Base-by-base conservation (phyloP, 352 stramenopile genomes). In the Phytophthora tentaculata region DNA sequence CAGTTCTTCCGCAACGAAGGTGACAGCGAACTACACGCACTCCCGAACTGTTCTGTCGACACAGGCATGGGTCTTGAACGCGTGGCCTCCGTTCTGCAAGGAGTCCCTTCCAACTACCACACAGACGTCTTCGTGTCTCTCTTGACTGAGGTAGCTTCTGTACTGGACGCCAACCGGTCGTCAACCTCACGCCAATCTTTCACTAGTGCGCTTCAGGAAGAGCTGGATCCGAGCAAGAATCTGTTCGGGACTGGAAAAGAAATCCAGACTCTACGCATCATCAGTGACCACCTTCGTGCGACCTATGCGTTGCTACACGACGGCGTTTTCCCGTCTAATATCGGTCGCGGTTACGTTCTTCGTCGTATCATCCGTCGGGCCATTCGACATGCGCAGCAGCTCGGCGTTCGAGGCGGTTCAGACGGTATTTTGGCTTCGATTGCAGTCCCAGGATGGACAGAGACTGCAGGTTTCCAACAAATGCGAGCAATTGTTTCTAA, bases 31-130 rank as follows among this genome's bases (percentile, higher is more conserved):
- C 70, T 98, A 45, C 73, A 91, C 54, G 64, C 87, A 44, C 79
- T 99, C 35, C 96, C 97, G 1, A 82, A 79, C 32, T 92, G 97
- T 59, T 97, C 97, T 44, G 92, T 99, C 26, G 97, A 99, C 81
- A 99, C 96, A 26, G 97, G 97, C 48, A 99, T 99, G 97, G 97
- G 96, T 44, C 97, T 99, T 43, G 96, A 99, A 74, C 92, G 96
- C 29, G 80, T 99, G 14, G 91, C 96, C 22, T 98, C 89, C 23
- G 98, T 99, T 71, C 79, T 99, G 32, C 96, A 99, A 73, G 82
- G 82, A 22, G 90, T 98, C 17, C 88, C 94, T 60, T 98, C 88
- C 54, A 98, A 99, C 74, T 99, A 99, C 78, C 96, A 99, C 77
- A 99, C 96, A 12, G 97, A 99, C 74, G 79, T 95, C 24, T 99